phyloP scores from a whole-genome alignment of 305 asterid species.

The Salvia sclarea region DNA sequence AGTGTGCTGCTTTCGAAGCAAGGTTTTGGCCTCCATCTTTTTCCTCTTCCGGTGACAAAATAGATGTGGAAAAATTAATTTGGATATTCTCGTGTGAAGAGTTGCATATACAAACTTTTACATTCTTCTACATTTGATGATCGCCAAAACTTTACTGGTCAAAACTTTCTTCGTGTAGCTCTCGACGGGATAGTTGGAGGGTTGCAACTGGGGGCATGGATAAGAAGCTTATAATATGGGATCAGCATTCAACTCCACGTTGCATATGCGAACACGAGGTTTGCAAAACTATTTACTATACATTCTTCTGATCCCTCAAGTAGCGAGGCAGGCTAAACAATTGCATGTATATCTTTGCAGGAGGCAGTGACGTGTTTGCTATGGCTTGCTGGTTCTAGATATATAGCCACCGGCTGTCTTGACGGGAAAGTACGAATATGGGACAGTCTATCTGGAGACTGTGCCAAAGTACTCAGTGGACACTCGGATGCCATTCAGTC shows the following conservation, averaged over 20 bases:
- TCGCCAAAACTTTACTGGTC: conserved; percentile 21
- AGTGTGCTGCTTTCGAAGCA: conserved; percentile 74
- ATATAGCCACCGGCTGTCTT: conserved; percentile 65
- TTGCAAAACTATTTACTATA: conserved; percentile 1
- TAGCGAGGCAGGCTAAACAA: too few species aligned
- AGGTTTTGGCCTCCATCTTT: conserved; percentile 49
- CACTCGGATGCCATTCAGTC: conserved; percentile 67
- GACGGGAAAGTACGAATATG: conserved; percentile 83
- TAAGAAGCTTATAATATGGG: conserved; percentile 82
- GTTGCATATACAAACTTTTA: not conserved
- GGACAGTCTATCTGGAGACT: conserved; percentile 81
- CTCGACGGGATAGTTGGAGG: conserved; percentile 55
- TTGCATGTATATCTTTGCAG: conserved; percentile 42
- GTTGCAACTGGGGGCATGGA: conserved; percentile 94
- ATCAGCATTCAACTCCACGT: conserved; percentile 63
- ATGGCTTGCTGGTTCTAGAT: conserved; percentile 71
- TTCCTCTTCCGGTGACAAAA: conserved; percentile 13
- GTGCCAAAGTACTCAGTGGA: conserved; percentile 60
- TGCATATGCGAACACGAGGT: conserved; percentile 89
- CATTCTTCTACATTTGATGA: conserved; percentile 19
- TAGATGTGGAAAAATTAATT: not conserved
- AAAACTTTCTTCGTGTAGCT: conserved; percentile 44
- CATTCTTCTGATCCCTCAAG: not conserved
- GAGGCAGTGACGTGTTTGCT: conserved; percentile 70
- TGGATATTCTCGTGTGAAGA: not conserved